Conservation (phyloP, 495 filamentous ascomycete species). For the Penicillium cosmopolitanum region DNA sequence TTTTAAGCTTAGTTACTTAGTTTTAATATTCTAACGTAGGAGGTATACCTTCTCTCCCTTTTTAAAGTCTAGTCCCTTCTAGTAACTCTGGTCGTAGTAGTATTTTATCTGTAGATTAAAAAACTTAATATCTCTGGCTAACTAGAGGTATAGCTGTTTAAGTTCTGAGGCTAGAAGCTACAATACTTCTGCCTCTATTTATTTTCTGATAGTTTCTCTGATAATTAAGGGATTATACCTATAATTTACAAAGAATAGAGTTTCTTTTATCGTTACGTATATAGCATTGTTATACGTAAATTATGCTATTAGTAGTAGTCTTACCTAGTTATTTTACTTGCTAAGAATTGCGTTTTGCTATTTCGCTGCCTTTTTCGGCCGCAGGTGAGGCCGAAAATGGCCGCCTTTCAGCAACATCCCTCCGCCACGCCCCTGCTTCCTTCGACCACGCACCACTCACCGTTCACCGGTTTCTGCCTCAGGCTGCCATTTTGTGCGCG, state of each 20-base stretch:
- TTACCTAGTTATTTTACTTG: conserved; percentile 33
- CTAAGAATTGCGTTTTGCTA: too few species aligned
- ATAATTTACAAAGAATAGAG: too few species aligned
- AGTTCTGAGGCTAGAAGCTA: not conserved
- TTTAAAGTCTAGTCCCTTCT: conserved; percentile 1
- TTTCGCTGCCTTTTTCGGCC: too few species aligned
- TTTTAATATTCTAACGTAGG: conserved; percentile 11
- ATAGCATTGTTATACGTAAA: conserved; percentile 29
- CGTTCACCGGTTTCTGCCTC: too few species aligned
- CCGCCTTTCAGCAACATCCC: too few species aligned
- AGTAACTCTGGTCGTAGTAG: not conserved
- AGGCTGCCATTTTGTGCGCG: too few species aligned
- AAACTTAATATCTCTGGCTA: not conserved
- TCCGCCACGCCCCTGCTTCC: too few species aligned
- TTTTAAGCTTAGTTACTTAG: conserved; percentile 10
- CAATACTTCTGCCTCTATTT: not conserved
- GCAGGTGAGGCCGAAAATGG: too few species aligned
- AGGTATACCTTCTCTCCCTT: conserved; percentile 7
- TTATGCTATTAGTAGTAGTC: conserved; percentile 26
- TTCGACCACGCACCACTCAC: too few species aligned
- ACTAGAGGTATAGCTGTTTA: not conserved
- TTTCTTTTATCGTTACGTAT: not conserved
- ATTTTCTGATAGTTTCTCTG: not conserved
- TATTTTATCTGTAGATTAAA: not conserved
- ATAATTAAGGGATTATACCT: conserved; percentile 7